A percentile compares a stretch with the other conserved stretches of the same genome.
These are phyloP conservation scores for Prunus campanulata DNA, from an alignment of 306 rosid genomes.

Conservation along the genomic window DNA sequence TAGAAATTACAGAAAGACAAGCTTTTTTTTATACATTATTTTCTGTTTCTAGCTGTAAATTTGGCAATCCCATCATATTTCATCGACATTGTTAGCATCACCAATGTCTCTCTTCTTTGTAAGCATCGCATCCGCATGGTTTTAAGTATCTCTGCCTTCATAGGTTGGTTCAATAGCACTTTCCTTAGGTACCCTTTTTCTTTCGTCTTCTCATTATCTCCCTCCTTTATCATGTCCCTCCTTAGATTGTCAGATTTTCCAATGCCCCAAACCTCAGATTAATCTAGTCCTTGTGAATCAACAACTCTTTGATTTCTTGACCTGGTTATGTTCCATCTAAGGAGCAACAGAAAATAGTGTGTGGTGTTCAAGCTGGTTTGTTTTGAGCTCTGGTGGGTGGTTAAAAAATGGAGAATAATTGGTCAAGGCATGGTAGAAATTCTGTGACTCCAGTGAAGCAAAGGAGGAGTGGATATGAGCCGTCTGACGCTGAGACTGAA, in stretches of 20 bases:
- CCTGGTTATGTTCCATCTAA: constrained; percentile 8
- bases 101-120: constrained; percentile 35
- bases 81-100: constrained; percentile 33
- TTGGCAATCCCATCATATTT: not conserved
- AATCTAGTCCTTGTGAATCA: not conserved
- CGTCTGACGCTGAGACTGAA: constrained; percentile 86
- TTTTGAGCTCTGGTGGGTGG: not conserved
- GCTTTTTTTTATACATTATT: not conserved
- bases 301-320: not conserved
- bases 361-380: not conserved
- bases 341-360: not conserved
- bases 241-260: not conserved
- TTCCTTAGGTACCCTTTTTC: constrained; percentile 17
- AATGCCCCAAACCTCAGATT: no score
- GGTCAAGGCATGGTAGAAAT: constrained; percentile 21
- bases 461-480: constrained; percentile 82
- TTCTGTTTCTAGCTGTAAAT: constrained; percentile 4
- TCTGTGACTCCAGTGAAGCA: constrained; percentile 40
- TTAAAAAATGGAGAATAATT: constrained; percentile 6
- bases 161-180: constrained; percentile 3
- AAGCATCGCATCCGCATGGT: constrained; percentile 34
- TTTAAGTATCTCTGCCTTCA: not conserved
- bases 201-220: constrained; percentile 12
- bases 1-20: constrained; percentile 20
- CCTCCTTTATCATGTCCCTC: not conserved